phyloP scores from a whole-genome alignment of 225 moss, liverwort and hornwort genomes.

The Climacium dendroides region DNA sequence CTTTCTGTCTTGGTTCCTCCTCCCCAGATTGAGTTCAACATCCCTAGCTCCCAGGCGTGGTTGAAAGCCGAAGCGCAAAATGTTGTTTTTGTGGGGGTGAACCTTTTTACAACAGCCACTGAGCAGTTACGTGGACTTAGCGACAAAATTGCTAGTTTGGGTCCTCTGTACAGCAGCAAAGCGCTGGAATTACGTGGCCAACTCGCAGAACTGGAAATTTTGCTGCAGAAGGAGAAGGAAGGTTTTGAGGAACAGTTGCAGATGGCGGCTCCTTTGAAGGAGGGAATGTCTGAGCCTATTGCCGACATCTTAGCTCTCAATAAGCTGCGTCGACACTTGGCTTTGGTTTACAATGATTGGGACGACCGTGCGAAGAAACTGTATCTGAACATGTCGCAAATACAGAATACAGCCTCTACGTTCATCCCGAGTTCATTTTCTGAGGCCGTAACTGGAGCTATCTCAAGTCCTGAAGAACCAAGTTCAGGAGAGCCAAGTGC shows the following conservation, averaged over 20 bases:
- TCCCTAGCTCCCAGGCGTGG: conserved; percentile 55
- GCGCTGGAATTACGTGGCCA: conserved; percentile 36
- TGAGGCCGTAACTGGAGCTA: conserved; percentile 7
- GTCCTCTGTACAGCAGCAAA: conserved; percentile 18
- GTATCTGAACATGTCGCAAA: neutral
- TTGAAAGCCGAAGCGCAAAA: conserved; percentile 48
- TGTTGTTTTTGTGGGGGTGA: conserved; percentile 32
- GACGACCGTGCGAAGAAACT: conserved; percentile 31
- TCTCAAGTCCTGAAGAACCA: neutral
- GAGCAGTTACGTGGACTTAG: conserved; percentile 40
- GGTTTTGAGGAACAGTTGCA: conserved; percentile 52
- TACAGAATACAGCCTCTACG: conserved; percentile 12
- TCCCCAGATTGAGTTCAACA: conserved; percentile 64
- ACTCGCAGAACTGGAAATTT: conserved; percentile 32
- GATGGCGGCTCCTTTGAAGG: conserved; percentile 27
- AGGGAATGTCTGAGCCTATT: conserved; percentile 15
- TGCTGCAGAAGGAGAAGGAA: conserved; percentile 43
- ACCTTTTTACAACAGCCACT: conserved; percentile 36
- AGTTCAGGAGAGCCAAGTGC: neutral
- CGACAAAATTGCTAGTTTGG: conserved; percentile 23
- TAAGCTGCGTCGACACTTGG: conserved; percentile 48
- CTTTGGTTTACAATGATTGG: conserved; percentile 41
- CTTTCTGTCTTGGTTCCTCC: conserved; percentile 71
- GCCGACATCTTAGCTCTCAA: conserved; percentile 80
- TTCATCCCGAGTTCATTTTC: neutral